These are phyloP conservation scores for Pezicula carpinea DNA, from an alignment of 2,329 filamentous ascomycete genomes.

Conservation along the genomic window DNA sequence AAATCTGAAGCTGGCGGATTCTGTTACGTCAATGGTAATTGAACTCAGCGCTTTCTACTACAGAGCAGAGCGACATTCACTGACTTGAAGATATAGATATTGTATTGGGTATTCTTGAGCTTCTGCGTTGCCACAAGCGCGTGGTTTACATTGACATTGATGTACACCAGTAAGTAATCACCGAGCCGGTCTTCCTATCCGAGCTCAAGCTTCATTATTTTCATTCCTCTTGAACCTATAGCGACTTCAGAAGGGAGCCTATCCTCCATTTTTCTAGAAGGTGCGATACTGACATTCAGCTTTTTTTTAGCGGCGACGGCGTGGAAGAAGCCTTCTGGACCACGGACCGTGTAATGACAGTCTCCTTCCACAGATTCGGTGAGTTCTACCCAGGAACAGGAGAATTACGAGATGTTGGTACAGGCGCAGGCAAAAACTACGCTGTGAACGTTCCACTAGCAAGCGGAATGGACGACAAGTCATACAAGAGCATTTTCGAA, in stretches of 20 bases:
- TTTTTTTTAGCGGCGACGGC: slow-evolving; percentile 59
- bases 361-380: slow-evolving; percentile 97
- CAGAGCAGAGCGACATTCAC: slow-evolving; percentile 5
- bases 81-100: slow-evolving; percentile 63
- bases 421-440: slow-evolving; percentile 84
- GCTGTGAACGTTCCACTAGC: slow-evolving; percentile 87
- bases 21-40: slow-evolving; percentile 89
- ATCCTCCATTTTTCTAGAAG: too few relatives aligned
- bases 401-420: slow-evolving; percentile 78
- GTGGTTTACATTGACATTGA: slow-evolving; percentile 98
- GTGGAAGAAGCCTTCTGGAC: slow-evolving; percentile 93
- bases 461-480: slow-evolving; percentile 83
- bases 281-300: too few relatives aligned
- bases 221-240: too few relatives aligned
- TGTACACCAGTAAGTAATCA: slow-evolving; percentile 60
- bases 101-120: slow-evolving; percentile 87
- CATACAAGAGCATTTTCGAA: slow-evolving; percentile 88
- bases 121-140: slow-evolving; percentile 83
- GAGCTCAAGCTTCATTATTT: too few relatives aligned
- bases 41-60: slow-evolving; percentile 24
- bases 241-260: too few relatives aligned
- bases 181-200: too few relatives aligned
- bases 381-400: slow-evolving; percentile 94
- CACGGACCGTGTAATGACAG: slow-evolving; percentile 86
- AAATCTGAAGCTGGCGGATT: slow-evolving; percentile 95